Percentiles rank a stretch among this genome's conserved stretches.
Conservation (phyloP, 2,329 filamentous ascomycete species). For the Monosporascus ibericus region DNA sequence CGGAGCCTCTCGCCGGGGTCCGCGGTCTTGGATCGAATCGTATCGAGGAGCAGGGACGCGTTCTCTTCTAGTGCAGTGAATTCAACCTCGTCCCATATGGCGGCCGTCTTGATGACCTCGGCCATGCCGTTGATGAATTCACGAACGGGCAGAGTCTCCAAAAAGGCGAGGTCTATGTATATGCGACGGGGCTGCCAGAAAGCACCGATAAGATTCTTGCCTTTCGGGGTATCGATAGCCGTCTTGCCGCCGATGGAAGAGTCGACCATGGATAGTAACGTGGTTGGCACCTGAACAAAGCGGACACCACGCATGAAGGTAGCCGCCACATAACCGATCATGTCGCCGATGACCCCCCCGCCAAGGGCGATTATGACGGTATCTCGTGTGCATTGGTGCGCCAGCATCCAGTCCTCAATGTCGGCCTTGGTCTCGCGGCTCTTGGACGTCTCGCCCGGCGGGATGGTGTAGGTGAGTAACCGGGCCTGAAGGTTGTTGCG, state of each 20-base stretch:
- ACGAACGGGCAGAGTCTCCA: conserved; percentile 81
- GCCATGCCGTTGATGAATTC: conserved; percentile 99
- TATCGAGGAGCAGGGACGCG: conserved; percentile 67
- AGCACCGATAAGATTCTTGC: conserved; percentile 91
- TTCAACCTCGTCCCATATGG: conserved; percentile 87
- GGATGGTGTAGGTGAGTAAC: conserved; percentile 78
- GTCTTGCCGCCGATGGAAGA: conserved; percentile 98
- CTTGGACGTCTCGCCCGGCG: conserved; percentile 91
- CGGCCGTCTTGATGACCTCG: conserved; percentile 95
- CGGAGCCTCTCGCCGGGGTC: conserved; percentile 54
- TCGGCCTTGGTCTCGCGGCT: conserved; percentile 88
- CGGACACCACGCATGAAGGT: conserved; percentile 98
- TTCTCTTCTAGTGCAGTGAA: conserved; percentile 81
- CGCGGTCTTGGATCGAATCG: conserved; percentile 57
- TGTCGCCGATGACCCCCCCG: conserved; percentile 93
- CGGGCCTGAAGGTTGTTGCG: conserved; percentile 46
- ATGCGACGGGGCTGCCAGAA: conserved; percentile 96
- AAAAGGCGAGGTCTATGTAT: conserved; percentile 88
- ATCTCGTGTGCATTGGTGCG: conserved; percentile 86
- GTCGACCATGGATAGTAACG: conserved; percentile 93
- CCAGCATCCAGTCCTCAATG: conserved; percentile 96
- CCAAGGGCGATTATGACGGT: conserved; percentile 92
- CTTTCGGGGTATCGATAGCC: conserved; percentile 90
- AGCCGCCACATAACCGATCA: conserved; percentile 95
- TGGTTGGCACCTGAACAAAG: conserved; percentile 95